phyloP scores from a whole-genome alignment of 2,329 filamentous ascomycete genomes.

The Corniculantispora saksenae region DNA sequence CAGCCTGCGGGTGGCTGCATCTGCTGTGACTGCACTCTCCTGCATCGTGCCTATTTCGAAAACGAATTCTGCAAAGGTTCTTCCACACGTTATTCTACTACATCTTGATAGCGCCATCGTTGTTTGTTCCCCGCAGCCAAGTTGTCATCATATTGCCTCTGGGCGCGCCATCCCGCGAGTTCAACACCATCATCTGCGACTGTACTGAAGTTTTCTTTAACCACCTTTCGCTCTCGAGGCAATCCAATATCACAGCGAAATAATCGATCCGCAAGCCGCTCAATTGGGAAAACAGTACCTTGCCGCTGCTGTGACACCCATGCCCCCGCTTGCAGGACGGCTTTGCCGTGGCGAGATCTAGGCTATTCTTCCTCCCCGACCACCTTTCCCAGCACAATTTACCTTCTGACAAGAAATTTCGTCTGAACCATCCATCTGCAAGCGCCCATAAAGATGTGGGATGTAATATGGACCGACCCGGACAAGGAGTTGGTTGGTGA shows the following conservation, averaged over 20 bases:
- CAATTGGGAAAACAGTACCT: not conserved
- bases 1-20: conserved; percentile 6
- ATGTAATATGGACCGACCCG: conserved; percentile 60
- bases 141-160: not conserved
- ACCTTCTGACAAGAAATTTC: not conserved
- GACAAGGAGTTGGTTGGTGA: conserved; percentile 55
- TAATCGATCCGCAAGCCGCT: not conserved
- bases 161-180: not conserved
- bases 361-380: not conserved
- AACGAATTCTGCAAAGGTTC: not conserved
- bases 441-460: conserved; percentile 50
- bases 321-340: conserved; percentile 6
- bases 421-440: not conserved
- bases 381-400: not conserved
- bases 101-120: not conserved
- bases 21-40: conserved; percentile 13
- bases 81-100: not conserved
- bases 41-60: conserved; percentile 1
- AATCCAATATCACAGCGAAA: not conserved
- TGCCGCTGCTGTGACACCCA: conserved; percentile 5
- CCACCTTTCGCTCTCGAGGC: not conserved
- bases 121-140: not conserved
- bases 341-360: not conserved
- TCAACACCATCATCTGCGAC: not conserved
- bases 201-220: not conserved